Evolutionary conservation across 2,329 filamentous ascomycete genomes (phyloP), one percentile per base, ranked within the genome.

Genomic region (Furcasterigmium sp.): DNA sequence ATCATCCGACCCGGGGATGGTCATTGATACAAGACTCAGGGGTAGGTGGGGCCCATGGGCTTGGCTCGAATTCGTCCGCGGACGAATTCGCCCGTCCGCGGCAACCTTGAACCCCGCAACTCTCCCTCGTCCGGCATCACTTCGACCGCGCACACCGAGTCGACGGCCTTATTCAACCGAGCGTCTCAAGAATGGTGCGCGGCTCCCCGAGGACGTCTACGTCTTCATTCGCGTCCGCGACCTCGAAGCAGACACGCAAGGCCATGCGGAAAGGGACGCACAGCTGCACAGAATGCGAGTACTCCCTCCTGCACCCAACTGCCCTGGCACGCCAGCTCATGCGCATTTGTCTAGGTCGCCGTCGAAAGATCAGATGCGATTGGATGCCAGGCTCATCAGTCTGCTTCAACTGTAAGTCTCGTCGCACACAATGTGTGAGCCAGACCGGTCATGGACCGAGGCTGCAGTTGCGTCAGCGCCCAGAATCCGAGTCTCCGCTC

Each of bases 291-390:
- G 53, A 57, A 46, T 57, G 55, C 50, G 41, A 44, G 49, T 48
- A 35, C 18, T 14, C n/a, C 32, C n/a, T 35, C 32, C 32, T 8
- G 14, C n/a, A 14, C 32, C 32, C 32, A 35, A 35, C n/a, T 15
- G 32, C 32, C 8, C 32, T 14, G n/a, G 32, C 32, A 26, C 32
- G 18, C 32, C 18, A 19, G 32, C 18, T 35, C 32, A 35, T 35
- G 32, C 32, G n/a, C 32, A 28, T 17, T 34, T 8, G 3, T 26
- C 20, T 25, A 73, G 69, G 69, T 44, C 65, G 69, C 37, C 63
- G 69, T 13, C 64, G 69, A 35, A 73, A 73, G 53, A 70, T 70
- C 23, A 61, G 68, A 37, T 73, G 69, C 51, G 64, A 63, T 35
- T 71, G 59, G 43, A 48, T 59, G 19, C 46, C 61, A 8, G 64